Conservation (phyloP, 768 basidiomycete genomes). For the Pleurotus giganteus region DNA sequence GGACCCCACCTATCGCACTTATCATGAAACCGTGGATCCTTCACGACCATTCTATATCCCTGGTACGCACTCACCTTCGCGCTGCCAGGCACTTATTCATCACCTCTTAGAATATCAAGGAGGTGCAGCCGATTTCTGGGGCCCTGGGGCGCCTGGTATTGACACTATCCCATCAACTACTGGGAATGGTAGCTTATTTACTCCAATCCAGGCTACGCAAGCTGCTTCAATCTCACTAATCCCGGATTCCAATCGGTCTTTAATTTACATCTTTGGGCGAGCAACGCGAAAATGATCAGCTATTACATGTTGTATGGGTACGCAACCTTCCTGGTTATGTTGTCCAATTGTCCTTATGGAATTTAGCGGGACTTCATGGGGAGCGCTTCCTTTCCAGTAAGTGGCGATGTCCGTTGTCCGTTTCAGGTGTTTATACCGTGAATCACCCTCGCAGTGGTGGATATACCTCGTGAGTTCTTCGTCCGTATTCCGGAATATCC, state of each 20-base stretch:
- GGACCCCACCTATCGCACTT: conserved; percentile 59
- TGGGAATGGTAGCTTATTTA: neutral
- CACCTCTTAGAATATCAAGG: conserved; percentile 54
- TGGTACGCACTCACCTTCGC: conserved; percentile 31
- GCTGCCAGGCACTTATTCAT: neutral
- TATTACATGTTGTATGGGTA: conserved; percentile 88
- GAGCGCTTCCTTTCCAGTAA: conserved; percentile 66
- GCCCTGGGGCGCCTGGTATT: conserved; percentile 63
- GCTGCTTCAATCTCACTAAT: conserved; percentile 66
- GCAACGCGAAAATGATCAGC: conserved; percentile 78
- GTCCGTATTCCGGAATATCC: conserved; percentile 11
- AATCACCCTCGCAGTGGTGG: conserved; percentile 42
- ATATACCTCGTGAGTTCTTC: conserved; percentile 26
- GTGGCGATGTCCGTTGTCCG: neutral
- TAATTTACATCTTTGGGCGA: conserved; percentile 74
- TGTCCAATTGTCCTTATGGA: neutral
- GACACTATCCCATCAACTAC: neutral
- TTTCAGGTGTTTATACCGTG: neutral
- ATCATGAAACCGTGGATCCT: conserved; percentile 52
- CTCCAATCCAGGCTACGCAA: conserved; percentile 48
- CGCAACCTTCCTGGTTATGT: conserved; percentile 9
- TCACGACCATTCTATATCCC: conserved; percentile 73
- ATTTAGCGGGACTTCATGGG: conserved; percentile 81
- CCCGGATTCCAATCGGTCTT: conserved; percentile 78
- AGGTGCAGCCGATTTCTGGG: conserved; percentile 83